These are phyloP conservation scores for Aspergillus oerlinghausenensis DNA, from an alignment of 2,329 filamentous ascomycete species.

Conservation along the genomic window DNA sequence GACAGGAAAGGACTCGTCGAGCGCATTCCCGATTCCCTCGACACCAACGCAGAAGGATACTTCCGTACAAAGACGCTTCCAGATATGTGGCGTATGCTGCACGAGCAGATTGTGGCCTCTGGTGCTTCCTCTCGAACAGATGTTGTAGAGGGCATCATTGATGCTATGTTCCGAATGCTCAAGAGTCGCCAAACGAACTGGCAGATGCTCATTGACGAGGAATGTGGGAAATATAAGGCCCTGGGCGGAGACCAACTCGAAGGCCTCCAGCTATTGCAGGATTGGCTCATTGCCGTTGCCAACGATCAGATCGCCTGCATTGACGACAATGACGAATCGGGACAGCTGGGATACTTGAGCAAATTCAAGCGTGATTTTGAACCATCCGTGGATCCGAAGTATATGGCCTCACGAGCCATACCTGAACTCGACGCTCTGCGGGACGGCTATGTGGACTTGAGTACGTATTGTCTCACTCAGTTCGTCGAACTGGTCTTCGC, in stretches of 20 bases:
- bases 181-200: slow-evolving; percentile 78
- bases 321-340: slow-evolving; percentile 75
- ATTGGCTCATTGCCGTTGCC: slow-evolving; percentile 94
- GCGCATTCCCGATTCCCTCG: slow-evolving; percentile 73
- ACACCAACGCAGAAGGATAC: slow-evolving; percentile 82
- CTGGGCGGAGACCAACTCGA: slow-evolving; percentile 51
- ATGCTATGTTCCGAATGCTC: slow-evolving; percentile 88
- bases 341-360: slow-evolving; percentile 75
- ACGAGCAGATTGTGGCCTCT: slow-evolving; percentile 84
- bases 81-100: slow-evolving; percentile 96
- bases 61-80: slow-evolving; percentile 88
- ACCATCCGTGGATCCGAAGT: slow-evolving; percentile 72
- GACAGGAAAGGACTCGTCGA: slow-evolving; percentile 79
- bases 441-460: slow-evolving; percentile 91
- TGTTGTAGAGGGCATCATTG: slow-evolving; percentile 90
- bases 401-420: slow-evolving; percentile 66
- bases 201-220: slow-evolving; percentile 83
- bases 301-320: slow-evolving; percentile 99
- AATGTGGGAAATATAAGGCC: slow-evolving; percentile 68
- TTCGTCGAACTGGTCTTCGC: slow-evolving; percentile 85
- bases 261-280: slow-evolving; percentile 67
- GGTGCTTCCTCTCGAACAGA: slow-evolving; percentile 80
- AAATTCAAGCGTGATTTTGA: slow-evolving; percentile 82
- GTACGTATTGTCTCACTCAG: slow-evolving; percentile 83
- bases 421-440: slow-evolving; percentile 70